Conservation (phyloP, 345 rosid species). For the Eucalyptus polybractea region DNA sequence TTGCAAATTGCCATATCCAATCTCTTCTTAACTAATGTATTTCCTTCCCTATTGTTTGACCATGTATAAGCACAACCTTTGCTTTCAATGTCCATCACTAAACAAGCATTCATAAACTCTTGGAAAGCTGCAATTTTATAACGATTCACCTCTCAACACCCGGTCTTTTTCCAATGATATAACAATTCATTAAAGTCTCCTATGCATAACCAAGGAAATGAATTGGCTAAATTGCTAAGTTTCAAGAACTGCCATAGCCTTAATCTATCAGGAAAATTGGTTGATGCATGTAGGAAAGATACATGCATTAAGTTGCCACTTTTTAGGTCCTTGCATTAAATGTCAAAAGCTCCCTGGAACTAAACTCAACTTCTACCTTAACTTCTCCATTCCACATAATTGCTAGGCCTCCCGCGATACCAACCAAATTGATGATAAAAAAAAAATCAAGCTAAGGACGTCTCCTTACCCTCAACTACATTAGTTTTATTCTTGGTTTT, state of each 20-base stretch:
- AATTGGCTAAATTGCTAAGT: background rate
- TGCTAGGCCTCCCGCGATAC: background rate
- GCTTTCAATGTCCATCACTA: background rate
- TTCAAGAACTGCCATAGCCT: background rate
- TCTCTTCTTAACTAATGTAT: background rate
- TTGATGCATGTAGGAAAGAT: background rate
- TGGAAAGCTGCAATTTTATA: background rate
- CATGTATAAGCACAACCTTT: background rate
- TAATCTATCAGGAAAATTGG: rapidly evolving
- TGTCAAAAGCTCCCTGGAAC: rapidly evolving
- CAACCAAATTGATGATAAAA: background rate
- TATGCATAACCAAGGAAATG: background rate
- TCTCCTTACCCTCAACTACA: background rate
- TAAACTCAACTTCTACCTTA: background rate
- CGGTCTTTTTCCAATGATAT: background rate
- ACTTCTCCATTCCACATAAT: background rate
- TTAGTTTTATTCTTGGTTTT: background rate
- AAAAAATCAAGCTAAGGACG: rapidly evolving
- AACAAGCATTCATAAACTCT: background rate
- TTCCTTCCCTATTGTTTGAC: background rate
- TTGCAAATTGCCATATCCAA: background rate
- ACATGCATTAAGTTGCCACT: background rate
- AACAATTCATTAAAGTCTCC: background rate
- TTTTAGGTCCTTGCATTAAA: background rate
- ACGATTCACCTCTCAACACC: background rate